Percentiles rank a stretch among this genome's conserved stretches.
Conservation (phyloP, 805 yeast genomes). For the Ogataea siamensis region DNA sequence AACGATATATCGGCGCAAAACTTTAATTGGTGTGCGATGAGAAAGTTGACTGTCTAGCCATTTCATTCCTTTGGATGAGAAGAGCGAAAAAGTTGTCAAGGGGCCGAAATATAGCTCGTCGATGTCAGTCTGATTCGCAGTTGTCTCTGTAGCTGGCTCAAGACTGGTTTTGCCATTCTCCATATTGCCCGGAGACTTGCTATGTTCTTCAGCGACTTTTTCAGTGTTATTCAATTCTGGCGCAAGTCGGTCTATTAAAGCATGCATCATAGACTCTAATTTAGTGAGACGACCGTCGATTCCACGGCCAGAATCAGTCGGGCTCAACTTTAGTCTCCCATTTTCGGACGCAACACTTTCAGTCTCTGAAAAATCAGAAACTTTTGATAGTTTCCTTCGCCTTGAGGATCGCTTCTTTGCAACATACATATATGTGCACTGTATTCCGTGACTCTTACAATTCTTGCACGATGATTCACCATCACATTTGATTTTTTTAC, state of each 20-base stretch:
- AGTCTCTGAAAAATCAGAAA: background rate
- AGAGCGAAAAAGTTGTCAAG: constrained; percentile 39
- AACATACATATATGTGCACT: constrained; percentile 39
- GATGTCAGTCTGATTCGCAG: constrained; percentile 16
- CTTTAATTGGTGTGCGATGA: constrained; percentile 3
- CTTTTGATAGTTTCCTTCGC: background rate
- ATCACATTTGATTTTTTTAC: constrained; percentile 51
- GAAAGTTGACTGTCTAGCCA: constrained; percentile 36
- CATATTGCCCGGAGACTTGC: no score
- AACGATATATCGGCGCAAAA: constrained; percentile 1
- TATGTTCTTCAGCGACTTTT: background rate
- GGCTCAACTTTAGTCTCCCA: background rate
- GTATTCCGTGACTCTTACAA: constrained; percentile 35
- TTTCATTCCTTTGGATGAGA: constrained; percentile 39
- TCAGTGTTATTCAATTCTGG: background rate
- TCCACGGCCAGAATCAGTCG: background rate
- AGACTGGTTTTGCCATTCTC: background rate
- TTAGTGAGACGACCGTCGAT: constrained; percentile 1
- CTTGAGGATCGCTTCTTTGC: constrained; percentile 27
- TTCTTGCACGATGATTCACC: constrained; percentile 43
- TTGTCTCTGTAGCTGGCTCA: background rate
- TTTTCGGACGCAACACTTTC: background rate
- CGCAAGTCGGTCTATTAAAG: background rate
- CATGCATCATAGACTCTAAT: constrained; percentile 6
- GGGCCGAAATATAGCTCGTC: constrained; percentile 24